Evolutionary conservation across 108 stramenopile species (phyloP).

Genomic region (Fistulifera solaris): DNA sequence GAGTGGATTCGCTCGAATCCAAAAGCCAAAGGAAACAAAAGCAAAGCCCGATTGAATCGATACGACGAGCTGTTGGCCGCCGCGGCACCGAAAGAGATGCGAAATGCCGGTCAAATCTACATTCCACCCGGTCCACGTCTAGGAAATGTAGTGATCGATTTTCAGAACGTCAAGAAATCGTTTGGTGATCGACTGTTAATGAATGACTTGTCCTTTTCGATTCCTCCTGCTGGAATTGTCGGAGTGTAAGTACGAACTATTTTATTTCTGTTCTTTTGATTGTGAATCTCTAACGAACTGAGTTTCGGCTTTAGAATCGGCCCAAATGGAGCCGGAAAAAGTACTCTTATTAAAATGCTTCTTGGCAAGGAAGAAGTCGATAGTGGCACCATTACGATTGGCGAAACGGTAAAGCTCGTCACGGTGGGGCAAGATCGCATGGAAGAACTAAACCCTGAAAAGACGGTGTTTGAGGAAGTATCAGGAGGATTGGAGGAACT

Average conservation of each 20-base stretch:
- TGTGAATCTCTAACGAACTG: conserved; percentile 67
- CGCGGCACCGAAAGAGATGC: conserved; percentile 63
- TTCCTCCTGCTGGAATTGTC: conserved; percentile 87
- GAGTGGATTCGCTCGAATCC: conserved; percentile 89
- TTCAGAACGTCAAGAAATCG: conserved; percentile 52
- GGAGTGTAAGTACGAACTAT: conserved; percentile 60
- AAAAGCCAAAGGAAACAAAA: conserved; percentile 85
- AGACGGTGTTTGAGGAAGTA: conserved; percentile 89
- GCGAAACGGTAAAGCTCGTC: conserved; percentile 83
- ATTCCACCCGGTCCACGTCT: conserved; percentile 92
- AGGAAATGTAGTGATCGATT: conserved; percentile 84
- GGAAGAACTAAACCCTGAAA: conserved; percentile 72
- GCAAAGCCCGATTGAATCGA: conserved; percentile 80
- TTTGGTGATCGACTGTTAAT: conserved; percentile 80
- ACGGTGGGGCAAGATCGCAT: conserved; percentile 91
- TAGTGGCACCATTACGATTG: conserved; percentile 66
- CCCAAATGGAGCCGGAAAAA: conserved; percentile 48
- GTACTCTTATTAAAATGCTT: conserved; percentile 86
- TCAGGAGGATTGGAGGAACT: conserved; percentile 75
- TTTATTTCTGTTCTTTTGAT: too few species aligned
- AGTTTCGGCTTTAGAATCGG: not conserved
- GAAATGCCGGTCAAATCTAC: conserved; percentile 82
- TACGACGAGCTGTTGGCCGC: conserved; percentile 85
- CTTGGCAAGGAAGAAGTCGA: conserved; percentile 77
- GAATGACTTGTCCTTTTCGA: conserved; percentile 72